Conservation (phyloP, 768 basidiomycete genomes). For the Trametes cubensis region DNA sequence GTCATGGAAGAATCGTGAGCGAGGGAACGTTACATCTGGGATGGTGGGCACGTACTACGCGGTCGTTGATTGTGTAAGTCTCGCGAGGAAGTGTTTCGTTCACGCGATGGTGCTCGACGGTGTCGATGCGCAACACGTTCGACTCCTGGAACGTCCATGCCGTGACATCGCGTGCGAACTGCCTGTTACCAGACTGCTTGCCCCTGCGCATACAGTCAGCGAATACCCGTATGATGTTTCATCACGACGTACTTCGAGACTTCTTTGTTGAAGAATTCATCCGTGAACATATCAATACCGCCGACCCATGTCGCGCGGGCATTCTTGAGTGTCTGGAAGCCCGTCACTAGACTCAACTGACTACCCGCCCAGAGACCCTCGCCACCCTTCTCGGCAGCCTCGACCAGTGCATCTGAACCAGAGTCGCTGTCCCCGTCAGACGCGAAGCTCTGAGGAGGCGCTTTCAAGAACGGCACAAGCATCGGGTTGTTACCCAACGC, state of each 20-base stretch:
- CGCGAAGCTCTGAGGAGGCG: constrained; percentile 75
- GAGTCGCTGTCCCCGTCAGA: constrained; percentile 63
- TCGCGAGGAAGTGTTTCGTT: constrained; percentile 64
- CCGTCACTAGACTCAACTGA: constrained; percentile 75
- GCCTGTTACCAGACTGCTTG: constrained; percentile 70
- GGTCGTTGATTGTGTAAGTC: constrained; percentile 84
- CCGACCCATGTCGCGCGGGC: constrained; percentile 83
- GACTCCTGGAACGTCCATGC: constrained; percentile 93
- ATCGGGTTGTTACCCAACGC: constrained; percentile 74
- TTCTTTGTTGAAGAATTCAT: constrained; percentile 69
- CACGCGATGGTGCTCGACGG: constrained; percentile 69
- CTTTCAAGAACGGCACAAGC: constrained; percentile 79
- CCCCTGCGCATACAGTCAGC: constrained; percentile 43
- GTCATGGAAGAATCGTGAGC: not conserved
- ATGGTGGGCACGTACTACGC: constrained; percentile 57
- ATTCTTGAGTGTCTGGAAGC: constrained; percentile 83
- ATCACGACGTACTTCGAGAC: constrained; percentile 52
- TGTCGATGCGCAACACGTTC: constrained; percentile 77
- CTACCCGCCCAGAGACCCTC: constrained; percentile 86
- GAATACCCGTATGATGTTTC: not conserved
- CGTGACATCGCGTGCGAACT: constrained; percentile 73
- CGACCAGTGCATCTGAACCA: constrained; percentile 63
- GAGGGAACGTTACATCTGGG: not conserved
- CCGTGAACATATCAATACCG: constrained; percentile 76
- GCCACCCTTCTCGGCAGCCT: constrained; percentile 73